A percentile compares a stretch with the other conserved stretches of the same genome.
Evolutionary conservation across 2,329 filamentous ascomycete species (phyloP).

Genomic region (Talaromyces funiculosus): DNA sequence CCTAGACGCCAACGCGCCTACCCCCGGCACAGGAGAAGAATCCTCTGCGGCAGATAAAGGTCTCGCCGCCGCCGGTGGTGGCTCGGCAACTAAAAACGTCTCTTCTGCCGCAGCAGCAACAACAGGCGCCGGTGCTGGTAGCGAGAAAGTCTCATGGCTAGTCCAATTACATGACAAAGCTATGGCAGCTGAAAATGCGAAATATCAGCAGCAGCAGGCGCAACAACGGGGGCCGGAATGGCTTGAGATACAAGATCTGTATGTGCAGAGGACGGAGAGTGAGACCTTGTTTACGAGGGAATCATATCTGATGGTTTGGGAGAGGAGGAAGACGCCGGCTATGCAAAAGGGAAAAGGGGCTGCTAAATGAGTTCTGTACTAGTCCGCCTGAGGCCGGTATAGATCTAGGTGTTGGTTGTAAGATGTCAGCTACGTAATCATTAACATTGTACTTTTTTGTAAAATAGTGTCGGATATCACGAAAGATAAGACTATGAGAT

Average conservation of each 20-base stretch:
- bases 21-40: conserved; percentile 60
- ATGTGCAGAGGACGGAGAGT: conserved; percentile 79
- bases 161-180: conserved; percentile 80
- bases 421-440: neutral
- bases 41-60: conserved; percentile 30
- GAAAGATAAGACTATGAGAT: neutral
- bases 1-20: conserved; percentile 43
- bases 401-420: neutral
- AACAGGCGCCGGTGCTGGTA: conserved; percentile 72
- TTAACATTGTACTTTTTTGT: neutral
- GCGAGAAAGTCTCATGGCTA: conserved; percentile 91
- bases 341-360: conserved; percentile 26
- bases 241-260: conserved; percentile 90
- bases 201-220: conserved; percentile 24
- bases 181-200: conserved; percentile 37
- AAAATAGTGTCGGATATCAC: neutral
- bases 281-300: conserved; percentile 91
- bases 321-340: conserved; percentile 58
- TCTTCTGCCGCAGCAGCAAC: conserved; percentile 19
- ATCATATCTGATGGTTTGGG: conserved; percentile 95
- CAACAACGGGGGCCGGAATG: conserved; percentile 62
- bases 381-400: neutral
- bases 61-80: conserved; percentile 33
- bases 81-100: conserved; percentile 16
- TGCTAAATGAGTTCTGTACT: neutral